These are phyloP conservation scores for Austroboletus eburneus DNA, from an alignment of 768 basidiomycete species.

Conservation along the genomic window DNA sequence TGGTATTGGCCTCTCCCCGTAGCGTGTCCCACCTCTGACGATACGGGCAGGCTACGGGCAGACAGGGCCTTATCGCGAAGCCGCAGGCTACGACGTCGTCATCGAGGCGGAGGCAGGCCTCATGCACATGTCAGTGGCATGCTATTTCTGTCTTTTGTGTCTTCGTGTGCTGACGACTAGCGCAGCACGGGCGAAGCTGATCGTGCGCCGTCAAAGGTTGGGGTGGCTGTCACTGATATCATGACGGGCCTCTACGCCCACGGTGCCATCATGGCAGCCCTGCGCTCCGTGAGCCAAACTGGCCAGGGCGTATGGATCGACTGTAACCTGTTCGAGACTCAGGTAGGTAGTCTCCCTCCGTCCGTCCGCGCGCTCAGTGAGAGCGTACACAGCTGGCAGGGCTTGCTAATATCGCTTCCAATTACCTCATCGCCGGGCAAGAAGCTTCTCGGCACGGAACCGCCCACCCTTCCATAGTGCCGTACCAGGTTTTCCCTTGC, in stretches of 20 bases:
- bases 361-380: too few relatives aligned
- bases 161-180: slow-evolving; percentile 9
- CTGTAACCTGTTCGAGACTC: slow-evolving; percentile 88
- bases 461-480: slow-evolving; percentile 89
- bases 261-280: slow-evolving; percentile 87
- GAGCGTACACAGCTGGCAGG: slow-evolving; percentile 64
- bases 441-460: slow-evolving; percentile 89
- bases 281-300: slow-evolving; percentile 77
- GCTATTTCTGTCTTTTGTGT: slow-evolving; percentile 8
- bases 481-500: slow-evolving; percentile 89
- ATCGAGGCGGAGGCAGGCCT: slow-evolving; percentile 89
- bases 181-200: slow-evolving; percentile 82
- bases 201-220: slow-evolving; percentile 88
- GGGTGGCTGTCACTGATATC: slow-evolving; percentile 89
- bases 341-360: slow-evolving; percentile 47
- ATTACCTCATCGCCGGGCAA: slow-evolving; percentile 82
- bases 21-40: not conserved
- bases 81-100: slow-evolving; percentile 85
- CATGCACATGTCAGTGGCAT: slow-evolving; percentile 85
- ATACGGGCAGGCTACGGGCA: slow-evolving; percentile 65
- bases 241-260: slow-evolving; percentile 88
- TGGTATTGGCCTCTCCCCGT: slow-evolving; percentile 41
- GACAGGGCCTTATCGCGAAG: slow-evolving; percentile 79
- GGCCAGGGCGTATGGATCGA: slow-evolving; percentile 90
- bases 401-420: slow-evolving; percentile 88